A percentile compares a stretch with the other conserved stretches of the same genome.
Evolutionary conservation across 1,284 basidiomycete genomes (phyloP).

Genomic region (Ceratorhiza oryzae-sativae): DNA sequence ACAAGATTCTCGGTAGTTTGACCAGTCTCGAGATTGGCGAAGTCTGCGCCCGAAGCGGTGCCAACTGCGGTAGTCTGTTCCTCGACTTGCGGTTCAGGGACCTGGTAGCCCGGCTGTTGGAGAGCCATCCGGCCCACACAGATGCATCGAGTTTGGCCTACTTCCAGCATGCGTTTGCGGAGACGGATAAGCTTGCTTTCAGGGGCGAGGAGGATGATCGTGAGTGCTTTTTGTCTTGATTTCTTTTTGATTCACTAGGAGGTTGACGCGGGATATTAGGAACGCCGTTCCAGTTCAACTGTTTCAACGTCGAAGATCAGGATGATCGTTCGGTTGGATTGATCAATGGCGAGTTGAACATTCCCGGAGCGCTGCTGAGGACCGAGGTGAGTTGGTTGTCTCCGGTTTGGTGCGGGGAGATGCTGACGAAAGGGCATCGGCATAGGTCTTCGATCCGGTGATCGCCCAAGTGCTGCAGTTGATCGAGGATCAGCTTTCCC

Average conservation of each 20-base stretch:
- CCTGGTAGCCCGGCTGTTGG: conserved; percentile 71
- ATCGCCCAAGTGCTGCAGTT: conserved; percentile 68
- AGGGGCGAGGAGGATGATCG: conserved; percentile 74
- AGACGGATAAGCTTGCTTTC: conserved; percentile 82
- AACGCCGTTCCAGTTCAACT: conserved; percentile 74
- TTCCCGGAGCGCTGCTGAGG: conserved; percentile 76
- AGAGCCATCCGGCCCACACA: conserved; percentile 78
- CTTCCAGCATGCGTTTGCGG: conserved; percentile 84
- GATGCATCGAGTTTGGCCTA: conserved; percentile 78
- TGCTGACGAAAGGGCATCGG: background rate
- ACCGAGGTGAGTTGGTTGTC: conserved; percentile 66
- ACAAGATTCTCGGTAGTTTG: conserved; percentile 80
- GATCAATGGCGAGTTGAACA: conserved; percentile 77
- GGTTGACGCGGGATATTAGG: conserved; percentile 54
- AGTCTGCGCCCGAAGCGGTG: conserved; percentile 80
- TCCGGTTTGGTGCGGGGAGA: background rate
- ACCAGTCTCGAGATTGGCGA: conserved; percentile 82
- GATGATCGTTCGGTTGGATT: conserved; percentile 76
- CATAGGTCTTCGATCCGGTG: background rate
- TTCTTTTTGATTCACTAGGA: background rate
- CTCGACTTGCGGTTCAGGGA: conserved; percentile 78
- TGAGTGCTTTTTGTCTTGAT: conserved; percentile 49
- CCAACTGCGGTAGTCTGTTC: conserved; percentile 82
- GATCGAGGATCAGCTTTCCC: conserved; percentile 73
- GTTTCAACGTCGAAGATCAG: conserved; percentile 59